Percentiles rank a stretch among this genome's conserved stretches.
Evolutionary conservation across 2,329 filamentous ascomycete species (phyloP).

Genomic region (Botryotinia narcissicola): DNA sequence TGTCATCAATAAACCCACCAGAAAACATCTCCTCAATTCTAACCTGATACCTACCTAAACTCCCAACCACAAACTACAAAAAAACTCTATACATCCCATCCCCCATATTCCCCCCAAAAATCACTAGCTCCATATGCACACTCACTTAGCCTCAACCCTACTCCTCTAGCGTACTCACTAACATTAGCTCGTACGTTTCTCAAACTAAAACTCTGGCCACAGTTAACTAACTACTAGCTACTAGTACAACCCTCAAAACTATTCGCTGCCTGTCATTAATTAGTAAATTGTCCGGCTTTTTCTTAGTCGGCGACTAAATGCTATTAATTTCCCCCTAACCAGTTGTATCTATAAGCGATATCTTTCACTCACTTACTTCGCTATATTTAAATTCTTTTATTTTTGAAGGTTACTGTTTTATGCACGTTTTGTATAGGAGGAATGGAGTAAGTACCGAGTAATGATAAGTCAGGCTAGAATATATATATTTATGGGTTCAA

Average conservation of each 20-base stretch:
- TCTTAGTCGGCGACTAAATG: not conserved
- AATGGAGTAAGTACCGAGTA: too few species aligned
- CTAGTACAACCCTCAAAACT: not conserved
- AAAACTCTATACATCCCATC: accelerated
- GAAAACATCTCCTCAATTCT: not conserved
- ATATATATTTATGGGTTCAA: accelerated
- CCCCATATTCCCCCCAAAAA: not conserved
- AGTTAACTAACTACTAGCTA: not conserved
- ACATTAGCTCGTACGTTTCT: not conserved
- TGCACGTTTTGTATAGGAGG: too few species aligned
- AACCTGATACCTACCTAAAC: not conserved
- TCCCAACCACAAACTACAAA: not conserved
- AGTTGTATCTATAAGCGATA: not conserved
- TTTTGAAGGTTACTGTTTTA: too few species aligned
- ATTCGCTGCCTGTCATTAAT: not conserved
- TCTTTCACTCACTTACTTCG: not conserved
- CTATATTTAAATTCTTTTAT: too few species aligned
- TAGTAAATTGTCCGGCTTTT: not conserved
- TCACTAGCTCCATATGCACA: not conserved
- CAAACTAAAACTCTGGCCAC: not conserved
- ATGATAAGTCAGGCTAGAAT: not conserved
- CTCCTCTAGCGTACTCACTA: not conserved
- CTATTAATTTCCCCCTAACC: not conserved
- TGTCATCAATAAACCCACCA: not conserved
- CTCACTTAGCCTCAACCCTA: not conserved